Evolutionary conservation across 495 filamentous ascomycete species (phyloP), one percentile per base, ranked within the genome.

Genomic region (Aspergillus egyptiacus): DNA sequence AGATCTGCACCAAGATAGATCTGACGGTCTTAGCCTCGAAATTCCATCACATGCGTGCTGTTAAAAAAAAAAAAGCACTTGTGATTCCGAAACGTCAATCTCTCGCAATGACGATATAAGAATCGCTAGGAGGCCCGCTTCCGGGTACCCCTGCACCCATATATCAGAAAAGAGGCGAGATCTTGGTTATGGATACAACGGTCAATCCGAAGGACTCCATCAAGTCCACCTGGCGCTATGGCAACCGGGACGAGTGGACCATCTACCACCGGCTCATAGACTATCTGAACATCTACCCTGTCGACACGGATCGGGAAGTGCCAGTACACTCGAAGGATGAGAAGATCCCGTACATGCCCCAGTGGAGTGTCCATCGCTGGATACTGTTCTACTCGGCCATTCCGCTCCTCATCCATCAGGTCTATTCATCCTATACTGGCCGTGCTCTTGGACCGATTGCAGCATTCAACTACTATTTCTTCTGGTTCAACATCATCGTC

Each of bases 201-300:
- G 45, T 50, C 17, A 55, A 60, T 37, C 60, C 67, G 6, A 72
- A 69, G 46, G 69, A 72, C 56, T 72, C 69, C 2, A 70, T 72
- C 64, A 67, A 61, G 48, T 72, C 69, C 17, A 72, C 69, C 20
- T 72, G 69, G 69, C 67, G 62, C 7, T 57, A 54, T 3, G 58
- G 50, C n/a, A 53, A 55, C 37, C 64, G 64, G 43, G 50, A 54
- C 22, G 46, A 62, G 42, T 72, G 69, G 69, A 66, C 31, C n/a
- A 48, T 63, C 22, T 41, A 57, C 43, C 69, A 72, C 54, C 64
- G 60, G 54, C 43, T 61, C 17, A 46, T 72, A 3, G 64, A 72
- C 17, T 14, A 59, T 14, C 54, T 70, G 3, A 66, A 70, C 34
- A 64, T 56, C 50, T 60, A 72, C 39, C 69, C 60, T 8, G 55